Percentiles rank a stretch among this genome's conserved stretches.
phyloP scores from a whole-genome alignment of 805 yeast species.

The Metschnikowia similis region DNA sequence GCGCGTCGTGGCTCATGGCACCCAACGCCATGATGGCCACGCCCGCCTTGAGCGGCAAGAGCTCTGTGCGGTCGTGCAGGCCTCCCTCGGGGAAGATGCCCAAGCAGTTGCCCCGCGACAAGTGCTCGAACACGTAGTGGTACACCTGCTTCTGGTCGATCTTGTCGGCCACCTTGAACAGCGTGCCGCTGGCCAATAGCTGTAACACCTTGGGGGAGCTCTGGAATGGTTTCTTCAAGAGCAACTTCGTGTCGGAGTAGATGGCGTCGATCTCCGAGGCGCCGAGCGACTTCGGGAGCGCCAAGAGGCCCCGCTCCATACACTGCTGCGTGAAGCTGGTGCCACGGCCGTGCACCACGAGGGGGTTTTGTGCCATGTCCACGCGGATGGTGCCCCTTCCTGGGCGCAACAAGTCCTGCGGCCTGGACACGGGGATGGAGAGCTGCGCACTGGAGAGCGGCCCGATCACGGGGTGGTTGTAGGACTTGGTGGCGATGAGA shows the following conservation, averaged over 20 bases:
- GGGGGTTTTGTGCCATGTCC: constrained; percentile 49
- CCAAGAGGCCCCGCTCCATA: constrained; percentile 60
- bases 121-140: constrained; percentile 76
- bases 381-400: constrained; percentile 66
- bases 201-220: constrained; percentile 42
- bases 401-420: constrained; percentile 74
- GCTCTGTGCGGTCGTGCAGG: constrained; percentile 89
- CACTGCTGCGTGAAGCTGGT: constrained; percentile 67
- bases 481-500: constrained; percentile 79
- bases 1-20: constrained; percentile 75
- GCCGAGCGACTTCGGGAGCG: constrained; percentile 76
- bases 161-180: constrained; percentile 70
- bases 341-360: constrained; percentile 56
- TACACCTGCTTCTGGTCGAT: constrained; percentile 86
- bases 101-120: constrained; percentile 73
- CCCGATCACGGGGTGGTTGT: constrained; percentile 65
- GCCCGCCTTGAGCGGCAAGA: constrained; percentile 92
- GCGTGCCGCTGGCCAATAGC: constrained; percentile 47
- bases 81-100: constrained; percentile 99
- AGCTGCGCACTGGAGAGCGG: constrained; percentile 68
- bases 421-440: constrained; percentile 87
- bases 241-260: constrained; percentile 65
- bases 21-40: constrained; percentile 98
- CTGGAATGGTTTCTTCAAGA: constrained; percentile 65
- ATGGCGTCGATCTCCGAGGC: constrained; percentile 66